Evolutionary conservation across 345 rosid genomes (phyloP), one percentile per base, ranked within the genome.

Genomic region (Sonneratia alba): DNA sequence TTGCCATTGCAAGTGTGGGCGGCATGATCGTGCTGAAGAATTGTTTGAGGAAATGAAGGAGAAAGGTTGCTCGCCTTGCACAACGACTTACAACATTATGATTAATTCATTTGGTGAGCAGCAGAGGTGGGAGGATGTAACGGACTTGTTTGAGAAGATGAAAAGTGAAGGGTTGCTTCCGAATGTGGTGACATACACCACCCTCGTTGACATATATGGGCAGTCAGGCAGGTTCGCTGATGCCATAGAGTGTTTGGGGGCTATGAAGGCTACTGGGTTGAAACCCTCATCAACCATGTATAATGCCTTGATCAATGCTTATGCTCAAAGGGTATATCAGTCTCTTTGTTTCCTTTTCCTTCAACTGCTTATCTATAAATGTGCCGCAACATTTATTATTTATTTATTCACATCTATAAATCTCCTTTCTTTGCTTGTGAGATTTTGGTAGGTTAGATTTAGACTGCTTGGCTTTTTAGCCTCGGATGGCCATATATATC

Each of bases 301-400:
- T 78, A 92, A 95, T 80, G 99, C 99, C 0, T 84, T 95, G 77
- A 89, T 95, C 82, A 92, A 95, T 78, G 99, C 97, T 51, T 95
- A 95, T 74, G 97, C 99, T 70, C 97, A 88, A 75, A 92, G 85
- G 94, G 99, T 92, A 87, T n/a, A 74, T 67, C 47, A 59, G 62
- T 66, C 69, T 69, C 72, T 73, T 48, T 70, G 37, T 48, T 34
- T 42, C 43, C 36, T 32, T 43, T 45, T 45, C 56, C 13, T 21
- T 45, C 22, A 19, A 38, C 49, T 45, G 43, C 36, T 37, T 37
- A 11, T 67, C 18, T 43, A 6, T 21, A 14, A 27, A 27, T 27
- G 32, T 27, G 32, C 32, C 32, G 32, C 32, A 27, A 27, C 32
- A 27, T 27, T 27, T 27, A 27, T 27, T 27, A 27, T 27, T 27